Conservation (phyloP, 495 filamentous ascomycete genomes). For the Xylaria grammica region DNA sequence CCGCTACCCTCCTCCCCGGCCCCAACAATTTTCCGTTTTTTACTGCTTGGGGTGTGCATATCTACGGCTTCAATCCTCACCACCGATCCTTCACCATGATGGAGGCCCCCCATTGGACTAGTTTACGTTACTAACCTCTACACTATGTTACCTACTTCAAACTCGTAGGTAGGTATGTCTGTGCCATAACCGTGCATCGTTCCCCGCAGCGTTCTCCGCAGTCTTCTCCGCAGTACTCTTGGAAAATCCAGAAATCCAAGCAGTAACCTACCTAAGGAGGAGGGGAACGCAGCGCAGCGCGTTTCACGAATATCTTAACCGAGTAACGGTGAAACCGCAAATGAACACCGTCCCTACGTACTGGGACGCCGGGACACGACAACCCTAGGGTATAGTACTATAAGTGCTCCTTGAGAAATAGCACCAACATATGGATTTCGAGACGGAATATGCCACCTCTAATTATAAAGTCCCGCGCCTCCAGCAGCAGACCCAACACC, state of each 20-base stretch:
- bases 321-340: background rate
- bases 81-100: background rate
- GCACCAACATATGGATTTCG: background rate
- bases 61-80: background rate
- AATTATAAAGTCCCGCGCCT: background rate
- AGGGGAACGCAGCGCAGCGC: background rate
- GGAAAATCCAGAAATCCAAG: too few species aligned
- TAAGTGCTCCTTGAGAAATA: background rate
- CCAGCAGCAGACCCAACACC: too few species aligned
- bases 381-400: too few species aligned
- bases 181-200: slow-evolving; percentile 10
- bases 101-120: background rate
- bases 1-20: slow-evolving; percentile 7
- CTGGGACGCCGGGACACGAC: too few species aligned
- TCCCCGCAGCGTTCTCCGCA: slow-evolving; percentile 11
- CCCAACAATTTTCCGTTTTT: background rate
- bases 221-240: background rate
- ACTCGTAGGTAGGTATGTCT: background rate
- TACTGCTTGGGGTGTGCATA: slow-evolving; percentile 18
- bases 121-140: slow-evolving; percentile 2
- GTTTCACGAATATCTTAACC: slow-evolving; percentile 3
- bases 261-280: too few species aligned
- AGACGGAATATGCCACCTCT: slow-evolving; percentile 6
- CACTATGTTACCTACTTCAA: too few species aligned
- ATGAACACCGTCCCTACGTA: background rate